phyloP scores from a whole-genome alignment of 495 filamentous ascomycete species.

The Cercophora newfieldiana region DNA sequence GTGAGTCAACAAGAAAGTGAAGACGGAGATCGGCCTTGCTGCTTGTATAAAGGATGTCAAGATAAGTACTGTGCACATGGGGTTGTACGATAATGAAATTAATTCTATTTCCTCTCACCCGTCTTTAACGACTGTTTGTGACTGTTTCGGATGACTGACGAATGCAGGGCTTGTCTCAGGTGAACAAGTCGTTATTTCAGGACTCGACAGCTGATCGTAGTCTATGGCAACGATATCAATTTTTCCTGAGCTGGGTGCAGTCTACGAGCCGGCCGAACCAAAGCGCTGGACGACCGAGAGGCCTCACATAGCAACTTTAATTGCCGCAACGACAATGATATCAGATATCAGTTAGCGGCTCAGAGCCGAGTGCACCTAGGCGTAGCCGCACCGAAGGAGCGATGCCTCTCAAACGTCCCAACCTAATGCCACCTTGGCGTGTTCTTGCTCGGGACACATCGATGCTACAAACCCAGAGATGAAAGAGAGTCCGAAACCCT shows the following conservation, averaged over 20 bases:
- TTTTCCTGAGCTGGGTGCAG: too few species aligned
- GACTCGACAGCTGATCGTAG: too few species aligned
- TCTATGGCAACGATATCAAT: too few species aligned
- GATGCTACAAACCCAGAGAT: not conserved
- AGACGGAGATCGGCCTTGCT: not conserved
- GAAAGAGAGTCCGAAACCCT: slow-evolving; percentile 8
- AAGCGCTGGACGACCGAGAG: too few species aligned
- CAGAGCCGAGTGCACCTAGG: too few species aligned
- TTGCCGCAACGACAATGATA: too few species aligned
- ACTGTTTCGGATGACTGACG: not conserved
- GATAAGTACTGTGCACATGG: not conserved
- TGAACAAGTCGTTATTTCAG: too few species aligned
- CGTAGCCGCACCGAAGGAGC: too few species aligned
- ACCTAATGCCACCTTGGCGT: not conserved
- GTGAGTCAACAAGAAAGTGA: not conserved
- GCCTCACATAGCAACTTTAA: too few species aligned
- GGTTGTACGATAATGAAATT: not conserved
- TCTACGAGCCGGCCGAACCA: too few species aligned
- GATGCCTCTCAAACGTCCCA: too few species aligned
- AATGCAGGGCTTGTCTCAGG: not conserved
- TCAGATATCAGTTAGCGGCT: too few species aligned
- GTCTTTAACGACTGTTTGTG: not conserved
- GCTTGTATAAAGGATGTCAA: not conserved
- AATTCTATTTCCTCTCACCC: not conserved
- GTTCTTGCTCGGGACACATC: not conserved